Evolutionary conservation across 441 rosid species (phyloP), one percentile per base, ranked within the genome.

Genomic region (Flueggea neowawraea): DNA sequence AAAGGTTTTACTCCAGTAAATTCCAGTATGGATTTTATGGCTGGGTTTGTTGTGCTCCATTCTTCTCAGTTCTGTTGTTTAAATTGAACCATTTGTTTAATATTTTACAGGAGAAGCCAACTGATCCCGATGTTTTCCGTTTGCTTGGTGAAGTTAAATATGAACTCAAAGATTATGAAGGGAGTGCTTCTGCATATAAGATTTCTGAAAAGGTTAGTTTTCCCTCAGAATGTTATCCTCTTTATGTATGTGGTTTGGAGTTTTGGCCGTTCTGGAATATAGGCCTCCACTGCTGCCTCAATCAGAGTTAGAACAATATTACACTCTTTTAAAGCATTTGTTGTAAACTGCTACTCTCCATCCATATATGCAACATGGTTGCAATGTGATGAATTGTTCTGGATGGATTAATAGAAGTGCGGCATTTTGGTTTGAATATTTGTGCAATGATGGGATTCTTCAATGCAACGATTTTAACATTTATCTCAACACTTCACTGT

Each of bases 101-200:
- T 72, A 55, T 57, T 75, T 67, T 68, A 59, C 76, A 94, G 98
- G 95, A 75, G 68, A 90, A 87, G 73, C 83, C 90, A 63, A 75
- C 68, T 32, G 95, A 89, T 71, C 90, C 95, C 64, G 93, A 89
- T 54, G 95, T 86, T 62, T 86, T 82, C 53, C 86, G 89, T 71
- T 86, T 94, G 89, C 91, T 90, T 65, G 98, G 96, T 63, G 97
- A 94, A 75, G 90, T 89, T 58, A 94, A 90, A 74, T 88, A 75
- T 73, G 89, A 85, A 73, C 93, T 90, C 55, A 76, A 80, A 76
- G 96, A 90, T 79, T 93, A 84, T 74, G 95, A 84, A 52, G 93
- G 98, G 63, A 93, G 98, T 77, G 83, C 70, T 65, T 84, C 86
- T 72, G 95, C 98, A 22, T 94, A 85, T 77, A 89, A 54, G 75